Evolutionary conservation across 768 basidiomycete genomes (phyloP), one percentile per base, ranked within the genome.

Genomic region (Cubamyces lactineus): DNA sequence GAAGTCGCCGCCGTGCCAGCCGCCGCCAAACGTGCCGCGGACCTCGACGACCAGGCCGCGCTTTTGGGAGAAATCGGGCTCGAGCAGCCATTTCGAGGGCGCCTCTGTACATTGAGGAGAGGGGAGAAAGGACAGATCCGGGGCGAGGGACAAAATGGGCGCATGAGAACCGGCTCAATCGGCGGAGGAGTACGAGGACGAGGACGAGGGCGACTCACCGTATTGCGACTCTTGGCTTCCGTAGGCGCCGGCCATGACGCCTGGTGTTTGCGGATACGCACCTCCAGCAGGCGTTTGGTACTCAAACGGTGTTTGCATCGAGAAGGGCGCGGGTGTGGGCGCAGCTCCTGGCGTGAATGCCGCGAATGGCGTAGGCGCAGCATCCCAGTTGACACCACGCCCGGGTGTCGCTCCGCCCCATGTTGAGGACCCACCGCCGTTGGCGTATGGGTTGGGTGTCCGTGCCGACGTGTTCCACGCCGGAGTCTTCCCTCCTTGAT

Each of bases 401-500:
- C 73, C 76, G 0, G 83, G 58, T 39, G 69, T 66, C 60, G 61
- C 38, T 54, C 63, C 55, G 59, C 63, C 57, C 66, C 69, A 67
- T 38, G 65, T 43, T n/a, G 65, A 42, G 38, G 56, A 50, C 13
- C 64, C 54, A 26, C 53, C 58, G 11, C 57, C 71, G 42, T 59
- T 58, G 26, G 73, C 73, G 64, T 79, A 77, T 5, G 80, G 74
- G 63, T 79, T 80, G 12, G 84, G 85, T 2, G 85, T 86, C 26
- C 79, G 75, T 2, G 79, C 74, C 0, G 77, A 75, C 3, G 76
- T 74, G 62, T 75, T 78, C 80, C 81, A 84, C 28, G 82, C 81
- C 0, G 84, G 82, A 39, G 81, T 83, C 59, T 77, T 77, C 21
- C 81, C 76, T 9, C 78, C 74, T 51, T 71, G 63, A 34, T 56